Percentiles rank a stretch among this genome's conserved stretches.
Evolutionary conservation across 495 filamentous ascomycete genomes (phyloP).

Genomic region (Hypoxylon lienhwacheense): DNA sequence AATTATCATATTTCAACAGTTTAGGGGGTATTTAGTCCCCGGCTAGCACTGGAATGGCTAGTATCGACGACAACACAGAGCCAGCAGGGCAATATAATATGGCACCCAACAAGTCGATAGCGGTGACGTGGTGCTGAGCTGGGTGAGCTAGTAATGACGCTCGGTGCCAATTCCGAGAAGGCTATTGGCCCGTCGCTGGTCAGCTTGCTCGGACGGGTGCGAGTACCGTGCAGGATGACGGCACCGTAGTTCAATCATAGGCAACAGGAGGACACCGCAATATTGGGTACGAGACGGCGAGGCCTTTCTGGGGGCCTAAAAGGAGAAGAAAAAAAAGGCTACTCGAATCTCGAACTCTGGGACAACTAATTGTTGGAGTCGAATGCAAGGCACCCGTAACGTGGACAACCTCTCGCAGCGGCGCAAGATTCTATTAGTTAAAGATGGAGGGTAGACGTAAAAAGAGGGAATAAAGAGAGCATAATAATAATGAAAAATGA

Average conservation of each 20-base stretch:
- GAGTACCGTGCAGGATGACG: constrained; percentile 14
- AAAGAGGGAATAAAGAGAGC: too few relatives aligned
- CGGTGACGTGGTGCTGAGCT: constrained; percentile 17
- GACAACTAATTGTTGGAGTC: constrained; percentile 4
- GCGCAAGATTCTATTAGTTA: not conserved
- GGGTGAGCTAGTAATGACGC: constrained; percentile 7
- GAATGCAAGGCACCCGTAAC: constrained; percentile 1
- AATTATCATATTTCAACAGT: constrained; percentile 1
- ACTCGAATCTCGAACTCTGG: constrained; percentile 6
- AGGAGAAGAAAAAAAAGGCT: too few relatives aligned
- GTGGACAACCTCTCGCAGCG: not conserved
- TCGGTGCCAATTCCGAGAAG: not conserved
- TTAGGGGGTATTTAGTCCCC: constrained; percentile 1
- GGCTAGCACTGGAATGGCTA: constrained; percentile 1
- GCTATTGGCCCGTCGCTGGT: constrained; percentile 6
- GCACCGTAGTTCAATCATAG: not conserved
- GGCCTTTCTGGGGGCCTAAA: not conserved
- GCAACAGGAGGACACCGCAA: not conserved
- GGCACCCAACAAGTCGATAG: constrained; percentile 9
- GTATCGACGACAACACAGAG: constrained; percentile 13
- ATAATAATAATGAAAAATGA: too few relatives aligned
- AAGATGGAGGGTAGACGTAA: not conserved
- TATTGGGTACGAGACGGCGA: not conserved
- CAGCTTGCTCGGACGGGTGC: constrained; percentile 2
- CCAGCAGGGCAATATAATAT: constrained; percentile 3